Evolutionary conservation across 73 alveolate species (phyloP), one percentile per base, ranked within the genome.

Genomic region (Paramecium biaurelia): DNA sequence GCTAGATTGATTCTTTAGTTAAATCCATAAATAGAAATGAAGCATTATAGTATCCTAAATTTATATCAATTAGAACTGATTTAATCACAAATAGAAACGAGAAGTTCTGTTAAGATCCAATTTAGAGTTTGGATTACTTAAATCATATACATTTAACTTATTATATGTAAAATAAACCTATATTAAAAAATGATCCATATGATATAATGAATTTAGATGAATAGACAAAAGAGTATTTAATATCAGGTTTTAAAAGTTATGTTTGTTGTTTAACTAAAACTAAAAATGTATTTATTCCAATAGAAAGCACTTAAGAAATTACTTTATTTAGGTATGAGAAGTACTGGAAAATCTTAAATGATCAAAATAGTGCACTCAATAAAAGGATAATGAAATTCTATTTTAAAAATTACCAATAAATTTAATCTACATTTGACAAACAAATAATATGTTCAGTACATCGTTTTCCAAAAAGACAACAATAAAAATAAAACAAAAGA

Each of bases 281-380:
- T 9, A 79, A 79, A 63, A 79, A 79, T 79, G 74, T 79, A 79
- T 79, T 79, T 42, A 79, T 45, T 47, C 72, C 70, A 26, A 79
- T 79, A 41, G 90, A 79, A 79, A 41, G 63, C 56, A 79, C 90
- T 42, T 53, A 79, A 79, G 90, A 79, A 47, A 79, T 79, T 8
- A 41, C 56, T 18, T 14, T 79, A 18, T 79, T 42, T 79, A 38
- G 90, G n/a, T 79, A 11, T 79, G 90, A 79, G 1, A 79, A 79
- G 47, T 47, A 14, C 3, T 43, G 32, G 23, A 79, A 79, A 79
- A 23, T 20, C 24, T 14, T 79, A 8, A 43, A 41, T 30, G 90
- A 79, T n/a, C 12, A 43, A 79, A 79, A 79, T 45, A 10, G 20
- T 43, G 18, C 28, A 5, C 74, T 79, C 12, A 26, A 30, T 20